A percentile compares a stretch with the other conserved stretches of the same genome.
Conservation (phyloP, 2,329 filamentous ascomycete species). For the Neocatenulostroma microsporum region DNA sequence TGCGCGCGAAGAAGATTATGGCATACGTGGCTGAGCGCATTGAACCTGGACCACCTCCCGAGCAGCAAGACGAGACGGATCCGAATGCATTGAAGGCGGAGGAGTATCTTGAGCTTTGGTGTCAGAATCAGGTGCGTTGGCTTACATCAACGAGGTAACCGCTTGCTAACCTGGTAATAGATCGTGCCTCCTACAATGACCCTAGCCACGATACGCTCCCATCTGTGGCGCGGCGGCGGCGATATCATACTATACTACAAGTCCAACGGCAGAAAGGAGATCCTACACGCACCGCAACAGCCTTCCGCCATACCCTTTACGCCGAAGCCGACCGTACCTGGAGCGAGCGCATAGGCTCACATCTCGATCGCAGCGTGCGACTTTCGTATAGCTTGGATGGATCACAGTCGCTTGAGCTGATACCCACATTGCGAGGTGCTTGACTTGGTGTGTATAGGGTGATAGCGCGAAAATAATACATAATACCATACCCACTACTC, state of each 20-base stretch:
- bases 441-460: no score
- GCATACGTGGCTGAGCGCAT: constrained; percentile 88
- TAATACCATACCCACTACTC: no score
- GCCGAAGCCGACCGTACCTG: constrained; percentile 6
- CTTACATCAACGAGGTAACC: no score
- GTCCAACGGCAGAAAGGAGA: constrained; percentile 72
- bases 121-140: constrained; percentile 74
- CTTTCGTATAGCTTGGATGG: no score
- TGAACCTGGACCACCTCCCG: constrained; percentile 51
- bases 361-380: no score
- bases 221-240: constrained; percentile 91
- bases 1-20: constrained; percentile 89
- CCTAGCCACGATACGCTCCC: constrained; percentile 82
- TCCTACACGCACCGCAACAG: constrained; percentile 19
- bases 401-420: no score
- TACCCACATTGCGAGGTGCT: no score
- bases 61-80: constrained; percentile 33
- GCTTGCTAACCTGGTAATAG: constrained; percentile 39
- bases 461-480: no score
- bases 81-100: constrained; percentile 64
- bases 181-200: constrained; percentile 76
- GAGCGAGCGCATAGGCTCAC: no score
- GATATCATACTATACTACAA: constrained; percentile 90
- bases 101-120: constrained; percentile 91
- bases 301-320: constrained; percentile 8